Evolutionary conservation across 164 flowering plant genomes (phyloP), one percentile per base, ranked within the genome.

Genomic region (Stephania japonica): DNA sequence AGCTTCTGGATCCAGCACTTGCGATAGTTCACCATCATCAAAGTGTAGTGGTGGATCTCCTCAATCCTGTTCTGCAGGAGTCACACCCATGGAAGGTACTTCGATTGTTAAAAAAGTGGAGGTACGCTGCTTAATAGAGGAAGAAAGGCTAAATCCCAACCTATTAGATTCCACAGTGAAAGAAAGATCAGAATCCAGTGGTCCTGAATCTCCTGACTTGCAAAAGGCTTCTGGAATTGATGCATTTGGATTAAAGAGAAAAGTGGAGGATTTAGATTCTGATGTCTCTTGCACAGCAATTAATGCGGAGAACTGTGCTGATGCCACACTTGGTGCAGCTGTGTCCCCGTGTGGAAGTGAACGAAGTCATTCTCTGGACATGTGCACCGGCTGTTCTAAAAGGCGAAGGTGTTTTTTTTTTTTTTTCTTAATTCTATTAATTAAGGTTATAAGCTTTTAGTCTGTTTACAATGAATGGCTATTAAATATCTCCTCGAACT

Each of bases 381-480:
- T 16, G n/a, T 75, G 77, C 77, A 72, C 27, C 47, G 27, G 75
- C 38, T 78, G 77, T 73, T 73, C 24, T n/a, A 84, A 83, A 71
- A 74, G 79, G 67, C 80, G 68, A 79, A 84, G 89, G 89, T 86
- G 77, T 62, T 67, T 68, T 47, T 59, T 59, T 59, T 19, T 59
- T 59, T 14, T 59, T 14, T 16, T 19, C 6, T 59, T 18, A 59
- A 59, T 59, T 59, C 14, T 50, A 50, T 13, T 50, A 50, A 50
- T 13, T 50, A 14, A 50, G 19, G 19, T 59, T 59, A 18, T 59
- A 21, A 47, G 43, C 32, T 25, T 47, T 42, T 67, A 11, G 6
- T 19, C 10, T 72, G 13, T 32, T 66, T 65, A 42, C 27, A n/a
- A n/a, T 14, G 12, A 25, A 59, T 32, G 6, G 16, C 44, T 38